Conservation (phyloP, 2,329 filamentous ascomycete genomes). For the Bisporella sp. region DNA sequence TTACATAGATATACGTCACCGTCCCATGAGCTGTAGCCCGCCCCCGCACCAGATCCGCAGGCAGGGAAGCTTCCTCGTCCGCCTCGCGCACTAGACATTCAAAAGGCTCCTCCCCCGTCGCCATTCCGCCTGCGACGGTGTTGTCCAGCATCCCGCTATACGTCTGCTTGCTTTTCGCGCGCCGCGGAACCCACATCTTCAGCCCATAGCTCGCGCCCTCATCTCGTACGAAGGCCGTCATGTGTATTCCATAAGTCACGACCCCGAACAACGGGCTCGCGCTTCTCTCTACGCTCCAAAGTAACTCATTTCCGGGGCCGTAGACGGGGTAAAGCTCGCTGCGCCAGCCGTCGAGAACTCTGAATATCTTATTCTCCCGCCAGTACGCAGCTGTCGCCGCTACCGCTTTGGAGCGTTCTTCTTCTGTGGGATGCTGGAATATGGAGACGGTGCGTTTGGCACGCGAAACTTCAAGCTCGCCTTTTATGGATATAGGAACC, state of each 20-base stretch:
- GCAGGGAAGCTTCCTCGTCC: conserved; percentile 80
- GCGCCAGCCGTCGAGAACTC: conserved; percentile 71
- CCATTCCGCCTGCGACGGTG: conserved; percentile 78
- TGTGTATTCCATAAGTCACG: conserved; percentile 73
- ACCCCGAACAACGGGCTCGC: conserved; percentile 69
- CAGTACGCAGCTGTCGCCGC: conserved; percentile 57
- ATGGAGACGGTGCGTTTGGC: conserved; percentile 56
- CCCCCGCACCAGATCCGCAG: conserved; percentile 59
- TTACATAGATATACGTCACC: conserved; percentile 79
- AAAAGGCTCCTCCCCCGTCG: conserved; percentile 71
- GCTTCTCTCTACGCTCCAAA: conserved; percentile 72
- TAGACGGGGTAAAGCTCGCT: conserved; percentile 78
- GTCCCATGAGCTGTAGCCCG: conserved; percentile 55
- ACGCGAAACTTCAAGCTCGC: conserved; percentile 55
- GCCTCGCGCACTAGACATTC: conserved; percentile 81
- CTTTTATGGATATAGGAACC: conserved; percentile 43
- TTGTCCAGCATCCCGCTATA: conserved; percentile 85
- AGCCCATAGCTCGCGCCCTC: conserved; percentile 45
- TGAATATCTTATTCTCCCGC: conserved; percentile 64
- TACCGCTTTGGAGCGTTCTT: conserved; percentile 52
- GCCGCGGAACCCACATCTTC: conserved; percentile 77
- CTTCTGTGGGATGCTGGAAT: conserved; percentile 45
- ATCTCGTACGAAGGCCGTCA: conserved; percentile 63
- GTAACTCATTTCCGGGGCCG: conserved; percentile 48
- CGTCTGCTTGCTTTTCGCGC: conserved; percentile 72